These are phyloP conservation scores for Porcisia deanei DNA, from an alignment of 208 protist species.

Conservation along the genomic window DNA sequence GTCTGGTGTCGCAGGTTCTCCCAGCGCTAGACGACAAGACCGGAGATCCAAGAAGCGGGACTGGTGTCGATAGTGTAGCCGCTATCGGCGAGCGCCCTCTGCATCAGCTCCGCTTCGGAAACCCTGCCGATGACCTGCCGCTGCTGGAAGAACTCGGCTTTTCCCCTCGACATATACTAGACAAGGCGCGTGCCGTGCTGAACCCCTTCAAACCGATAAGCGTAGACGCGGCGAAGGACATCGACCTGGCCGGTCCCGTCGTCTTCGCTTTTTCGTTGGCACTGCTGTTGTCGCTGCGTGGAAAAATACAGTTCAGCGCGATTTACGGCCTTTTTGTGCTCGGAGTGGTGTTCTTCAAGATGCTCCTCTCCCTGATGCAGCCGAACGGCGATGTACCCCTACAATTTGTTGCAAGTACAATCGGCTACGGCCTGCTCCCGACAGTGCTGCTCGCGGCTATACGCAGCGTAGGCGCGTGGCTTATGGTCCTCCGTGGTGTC, in stretches of 20 bases:
- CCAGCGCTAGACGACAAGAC: slow-evolving; percentile 20
- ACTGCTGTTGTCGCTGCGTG: slow-evolving; percentile 65
- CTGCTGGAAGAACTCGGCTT: slow-evolving; percentile 85
- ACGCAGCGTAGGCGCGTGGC: slow-evolving; percentile 45
- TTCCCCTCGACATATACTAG: slow-evolving; percentile 54
- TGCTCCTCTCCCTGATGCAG: slow-evolving; percentile 78
- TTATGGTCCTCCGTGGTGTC: slow-evolving; percentile 34
- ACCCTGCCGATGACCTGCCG: slow-evolving; percentile 78
- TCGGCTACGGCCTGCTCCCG: slow-evolving; percentile 86
- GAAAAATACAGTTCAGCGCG: slow-evolving; percentile 83
- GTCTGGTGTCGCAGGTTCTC: slow-evolving; percentile 26
- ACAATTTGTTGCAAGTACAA: slow-evolving; percentile 70
- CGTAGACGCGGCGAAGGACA: slow-evolving; percentile 44
- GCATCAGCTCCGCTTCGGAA: slow-evolving; percentile 80
- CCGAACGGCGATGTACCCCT: slow-evolving; percentile 45
- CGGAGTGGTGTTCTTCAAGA: slow-evolving; percentile 68
- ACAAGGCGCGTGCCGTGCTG: slow-evolving; percentile 59
- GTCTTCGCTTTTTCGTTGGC: slow-evolving; percentile 76
- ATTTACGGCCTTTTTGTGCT: slow-evolving; percentile 81
- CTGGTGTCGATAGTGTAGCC: slow-evolving; percentile 3
- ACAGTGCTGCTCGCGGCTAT: slow-evolving; percentile 61
- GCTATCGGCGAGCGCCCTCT: slow-evolving; percentile 27
- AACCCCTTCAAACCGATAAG: slow-evolving; percentile 61
- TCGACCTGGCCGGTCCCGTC: slow-evolving; percentile 75
- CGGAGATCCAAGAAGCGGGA: neutral